These are phyloP conservation scores for Chlamydomonas incerta DNA, from an alignment of 139 green algal genomes.

Conservation along the genomic window DNA sequence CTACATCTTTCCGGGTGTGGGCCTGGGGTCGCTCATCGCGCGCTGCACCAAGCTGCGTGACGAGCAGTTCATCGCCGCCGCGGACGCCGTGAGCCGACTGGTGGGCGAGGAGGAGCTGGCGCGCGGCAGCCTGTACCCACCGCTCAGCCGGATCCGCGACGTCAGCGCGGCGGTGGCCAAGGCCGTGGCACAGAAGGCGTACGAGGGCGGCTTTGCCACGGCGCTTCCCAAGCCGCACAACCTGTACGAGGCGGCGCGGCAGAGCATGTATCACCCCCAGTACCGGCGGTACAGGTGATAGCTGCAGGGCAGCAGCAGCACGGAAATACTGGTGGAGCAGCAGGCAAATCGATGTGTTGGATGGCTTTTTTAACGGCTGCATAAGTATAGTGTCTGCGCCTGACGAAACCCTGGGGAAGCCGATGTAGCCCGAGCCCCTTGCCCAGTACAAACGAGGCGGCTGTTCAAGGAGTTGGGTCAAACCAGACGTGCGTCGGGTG, in stretches of 20 bases:
- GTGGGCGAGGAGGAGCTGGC: conserved; percentile 74
- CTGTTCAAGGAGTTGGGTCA: too few species aligned
- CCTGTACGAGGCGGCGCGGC: conserved; percentile 67
- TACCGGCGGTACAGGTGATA: conserved; percentile 74
- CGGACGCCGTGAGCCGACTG: conserved; percentile 78
- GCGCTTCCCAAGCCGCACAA: conserved; percentile 87
- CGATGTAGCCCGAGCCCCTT: too few species aligned
- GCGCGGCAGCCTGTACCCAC: conserved; percentile 70
- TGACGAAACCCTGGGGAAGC: too few species aligned
- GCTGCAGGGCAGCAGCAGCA: too few species aligned
- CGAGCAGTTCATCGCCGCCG: conserved; percentile 88
- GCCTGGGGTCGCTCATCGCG: conserved; percentile 52
- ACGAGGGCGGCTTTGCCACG: conserved; percentile 82
- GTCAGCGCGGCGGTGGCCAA: conserved; percentile 76
- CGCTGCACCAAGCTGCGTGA: conserved; percentile 80
- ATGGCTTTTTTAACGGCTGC: too few species aligned
- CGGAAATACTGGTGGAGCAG: too few species aligned
- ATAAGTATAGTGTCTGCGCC: too few species aligned
- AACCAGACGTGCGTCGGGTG: too few species aligned
- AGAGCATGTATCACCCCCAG: conserved; percentile 78
- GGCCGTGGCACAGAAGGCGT: conserved; percentile 81
- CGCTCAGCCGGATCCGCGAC: conserved; percentile 62
- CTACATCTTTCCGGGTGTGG: conserved; percentile 77
- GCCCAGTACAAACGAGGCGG: too few species aligned
- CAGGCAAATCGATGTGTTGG: too few species aligned